These are phyloP conservation scores for Eragrostis curvula DNA, from an alignment of 176 grass and related monocot genomes.

Conservation along the genomic window DNA sequence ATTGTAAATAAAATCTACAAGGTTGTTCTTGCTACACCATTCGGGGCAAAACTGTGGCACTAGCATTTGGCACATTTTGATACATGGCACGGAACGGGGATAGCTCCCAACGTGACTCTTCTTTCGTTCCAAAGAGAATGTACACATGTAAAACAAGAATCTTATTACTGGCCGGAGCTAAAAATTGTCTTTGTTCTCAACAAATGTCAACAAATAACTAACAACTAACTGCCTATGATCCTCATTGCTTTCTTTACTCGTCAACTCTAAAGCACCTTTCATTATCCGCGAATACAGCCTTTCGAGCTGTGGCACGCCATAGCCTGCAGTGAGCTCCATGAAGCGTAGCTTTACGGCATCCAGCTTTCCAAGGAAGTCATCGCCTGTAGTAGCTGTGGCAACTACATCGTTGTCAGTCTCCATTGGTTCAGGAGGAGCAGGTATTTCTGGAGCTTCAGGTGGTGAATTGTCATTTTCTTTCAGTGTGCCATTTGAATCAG, in stretches of 20 bases:
- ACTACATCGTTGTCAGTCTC: constrained; percentile 40
- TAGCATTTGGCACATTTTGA: constrained; percentile 41
- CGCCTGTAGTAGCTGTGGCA: background rate
- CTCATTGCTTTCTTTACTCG: constrained; percentile 53
- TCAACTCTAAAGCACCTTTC: constrained; percentile 59
- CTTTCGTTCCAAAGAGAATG: constrained; percentile 37
- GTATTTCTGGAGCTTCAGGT: constrained; percentile 41
- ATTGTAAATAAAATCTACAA: constrained; percentile 17
- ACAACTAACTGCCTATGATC: constrained; percentile 73
- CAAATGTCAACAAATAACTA: constrained; percentile 88
- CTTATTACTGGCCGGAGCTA: constrained; percentile 56
- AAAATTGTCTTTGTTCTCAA: constrained; percentile 88
- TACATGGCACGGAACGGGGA: constrained; percentile 32
- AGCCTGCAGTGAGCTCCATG: constrained; percentile 64
- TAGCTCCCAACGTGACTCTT: constrained; percentile 30
- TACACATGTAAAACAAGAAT: constrained; percentile 55
- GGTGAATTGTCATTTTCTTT: constrained; percentile 43
- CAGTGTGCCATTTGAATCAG: constrained; percentile 53
- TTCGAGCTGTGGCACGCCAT: constrained; percentile 84
- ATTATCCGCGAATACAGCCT: constrained; percentile 79
- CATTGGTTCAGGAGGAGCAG: constrained; percentile 44
- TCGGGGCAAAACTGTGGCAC: constrained; percentile 48
- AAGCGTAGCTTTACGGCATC: constrained; percentile 60
- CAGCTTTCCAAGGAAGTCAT: constrained; percentile 55
- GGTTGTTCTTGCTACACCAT: constrained; percentile 13